phyloP scores from a whole-genome alignment of 768 basidiomycete genomes.

The Cystobasidium tubakii region DNA sequence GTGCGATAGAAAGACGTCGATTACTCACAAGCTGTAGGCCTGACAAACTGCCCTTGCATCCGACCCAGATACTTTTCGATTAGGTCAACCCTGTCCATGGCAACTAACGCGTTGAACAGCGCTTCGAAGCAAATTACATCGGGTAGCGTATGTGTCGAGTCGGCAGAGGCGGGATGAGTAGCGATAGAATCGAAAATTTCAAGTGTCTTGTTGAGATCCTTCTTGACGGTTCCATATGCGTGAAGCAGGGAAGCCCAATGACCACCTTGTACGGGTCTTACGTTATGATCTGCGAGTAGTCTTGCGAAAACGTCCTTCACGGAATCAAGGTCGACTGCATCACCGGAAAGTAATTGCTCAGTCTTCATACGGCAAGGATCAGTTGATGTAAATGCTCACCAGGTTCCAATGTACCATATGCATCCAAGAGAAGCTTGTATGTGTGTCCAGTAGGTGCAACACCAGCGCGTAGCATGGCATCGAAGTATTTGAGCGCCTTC shows the following conservation, averaged over 20 bases:
- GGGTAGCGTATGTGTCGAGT: constrained; percentile 51
- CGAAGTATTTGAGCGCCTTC: constrained; percentile 68
- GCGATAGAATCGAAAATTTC: constrained; percentile 69
- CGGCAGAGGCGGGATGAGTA: constrained; percentile 54
- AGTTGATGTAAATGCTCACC: background rate
- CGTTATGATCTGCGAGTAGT: constrained; percentile 55
- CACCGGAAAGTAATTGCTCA: background rate
- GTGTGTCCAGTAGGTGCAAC: constrained; percentile 81
- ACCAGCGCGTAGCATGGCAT: constrained; percentile 58
- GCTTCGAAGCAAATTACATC: constrained; percentile 88
- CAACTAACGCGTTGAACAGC: constrained; percentile 76
- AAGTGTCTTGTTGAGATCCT: constrained; percentile 71
- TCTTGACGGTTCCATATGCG: constrained; percentile 72
- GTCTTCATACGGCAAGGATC: background rate
- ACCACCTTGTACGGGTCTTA: constrained; percentile 56
- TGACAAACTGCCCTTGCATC: constrained; percentile 59
- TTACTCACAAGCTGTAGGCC: constrained; percentile 14
- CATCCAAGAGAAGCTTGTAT: constrained; percentile 91
- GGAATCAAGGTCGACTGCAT: constrained; percentile 60
- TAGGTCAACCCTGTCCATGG: constrained; percentile 69
- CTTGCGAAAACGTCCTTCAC: constrained; percentile 67
- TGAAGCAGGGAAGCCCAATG: constrained; percentile 84
- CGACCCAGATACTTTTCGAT: constrained; percentile 63
- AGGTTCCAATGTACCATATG: constrained; percentile 74
- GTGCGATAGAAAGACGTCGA: background rate